Evolutionary conservation across 805 yeast genomes (phyloP), one percentile per base, ranked within the genome.

Genomic region (Myxozyma melibiosi): DNA sequence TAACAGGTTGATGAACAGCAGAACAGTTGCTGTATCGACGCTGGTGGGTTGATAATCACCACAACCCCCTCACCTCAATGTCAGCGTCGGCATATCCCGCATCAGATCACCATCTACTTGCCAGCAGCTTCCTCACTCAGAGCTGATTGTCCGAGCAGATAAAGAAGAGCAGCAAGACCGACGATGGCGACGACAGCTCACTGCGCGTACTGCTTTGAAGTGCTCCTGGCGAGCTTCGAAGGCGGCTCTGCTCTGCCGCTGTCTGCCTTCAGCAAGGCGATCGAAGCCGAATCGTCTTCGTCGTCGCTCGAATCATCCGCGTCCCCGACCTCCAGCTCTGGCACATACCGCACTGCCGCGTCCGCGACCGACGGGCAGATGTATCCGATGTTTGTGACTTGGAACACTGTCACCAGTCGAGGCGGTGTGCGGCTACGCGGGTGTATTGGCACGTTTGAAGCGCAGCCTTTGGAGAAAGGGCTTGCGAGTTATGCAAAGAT

Each of bases 361-460:
- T 27, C 38, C n/a, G 8, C 49, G 1, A 16, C 20, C 25, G 30
- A 27, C 45, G 34, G 14, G 9, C 14, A 18, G 8, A 38, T 16
- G 39, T 73, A 74, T 5, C 94, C 98, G 0, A 72, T 92, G 27
- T 94, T 94, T 73, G 86, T 92, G 31, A 94, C 98, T 0, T 94
- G 97, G 96, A 84, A 79, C 55, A 64, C 66, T 18, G 55, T 62
- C 3, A 50, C 70, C 16, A 35, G 30, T 2, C 9, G 11, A 20
- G 58, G 55, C 11, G 43, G 55, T 71, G 25, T 72, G 74, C 28
- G 65, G 13, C 74, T 92, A 46, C 76, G 98, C 41, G 99, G 99
- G 0, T 92, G 99, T 68, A 94, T 92, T 53, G 99, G 99, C 1
- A 91, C 96, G 0, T 94, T 94, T 69, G 74, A 77, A 18, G 73